A percentile compares a stretch with the other conserved stretches of the same genome.
phyloP scores from a whole-genome alignment of 1,284 basidiomycete species.

The Sparassis latifolia region DNA sequence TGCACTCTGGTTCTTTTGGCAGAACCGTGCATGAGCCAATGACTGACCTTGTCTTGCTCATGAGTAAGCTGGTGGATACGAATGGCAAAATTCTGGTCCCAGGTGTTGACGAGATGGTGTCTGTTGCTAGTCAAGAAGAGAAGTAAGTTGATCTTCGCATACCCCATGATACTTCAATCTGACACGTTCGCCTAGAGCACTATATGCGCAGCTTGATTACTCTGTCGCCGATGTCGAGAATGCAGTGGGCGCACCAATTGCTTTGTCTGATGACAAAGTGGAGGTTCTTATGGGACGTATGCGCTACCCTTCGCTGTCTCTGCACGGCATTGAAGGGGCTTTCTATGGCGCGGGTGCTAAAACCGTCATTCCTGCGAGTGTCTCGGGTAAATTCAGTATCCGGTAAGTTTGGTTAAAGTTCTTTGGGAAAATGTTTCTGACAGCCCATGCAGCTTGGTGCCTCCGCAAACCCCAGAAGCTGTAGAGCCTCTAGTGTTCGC shows the following conservation, averaged over 20 bases:
- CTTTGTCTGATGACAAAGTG: constrained; percentile 78
- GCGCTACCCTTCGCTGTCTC: constrained; percentile 82
- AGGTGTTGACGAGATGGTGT: constrained; percentile 87
- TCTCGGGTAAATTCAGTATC: constrained; percentile 92
- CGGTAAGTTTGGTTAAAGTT: constrained; percentile 44
- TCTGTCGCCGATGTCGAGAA: constrained; percentile 71
- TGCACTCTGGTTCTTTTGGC: constrained; percentile 91
- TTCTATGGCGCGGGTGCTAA: constrained; percentile 87
- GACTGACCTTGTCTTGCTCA: constrained; percentile 72
- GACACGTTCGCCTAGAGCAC: constrained; percentile 31
- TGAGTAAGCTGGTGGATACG: constrained; percentile 85
- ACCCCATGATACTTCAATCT: neutral
- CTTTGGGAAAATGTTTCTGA: neutral
- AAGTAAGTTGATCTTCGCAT: constrained; percentile 34
- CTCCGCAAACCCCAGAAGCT: constrained; percentile 79
- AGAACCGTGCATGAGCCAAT: constrained; percentile 87
- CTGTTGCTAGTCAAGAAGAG: constrained; percentile 74
- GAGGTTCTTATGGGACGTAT: constrained; percentile 88
- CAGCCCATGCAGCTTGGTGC: constrained; percentile 55
- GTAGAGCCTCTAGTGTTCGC: constrained; percentile 68
- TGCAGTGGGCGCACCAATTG: constrained; percentile 73
- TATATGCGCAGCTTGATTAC: constrained; percentile 78
- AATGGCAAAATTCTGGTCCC: constrained; percentile 86
- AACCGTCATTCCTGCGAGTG: constrained; percentile 92
- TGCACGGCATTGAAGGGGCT: constrained; percentile 97